Conservation (phyloP, 768 basidiomycete genomes). For the Termitomyces sp. region DNA sequence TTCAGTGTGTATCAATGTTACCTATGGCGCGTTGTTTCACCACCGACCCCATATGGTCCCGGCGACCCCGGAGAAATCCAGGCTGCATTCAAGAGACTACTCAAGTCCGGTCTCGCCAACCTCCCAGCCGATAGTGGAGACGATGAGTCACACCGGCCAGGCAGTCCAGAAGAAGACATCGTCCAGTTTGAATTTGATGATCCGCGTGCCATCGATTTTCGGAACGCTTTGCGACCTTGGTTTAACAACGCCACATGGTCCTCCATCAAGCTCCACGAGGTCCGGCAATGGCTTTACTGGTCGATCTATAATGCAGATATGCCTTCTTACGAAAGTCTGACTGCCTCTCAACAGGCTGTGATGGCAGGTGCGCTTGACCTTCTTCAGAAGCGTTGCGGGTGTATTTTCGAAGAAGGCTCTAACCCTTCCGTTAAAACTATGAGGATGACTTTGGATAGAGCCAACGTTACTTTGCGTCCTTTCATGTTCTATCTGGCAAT, state of each 20-base stretch:
- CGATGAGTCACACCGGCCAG: conserved; percentile 51
- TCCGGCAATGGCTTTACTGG: conserved; percentile 81
- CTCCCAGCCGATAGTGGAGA: conserved; percentile 49
- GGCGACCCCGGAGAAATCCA: conserved; percentile 53
- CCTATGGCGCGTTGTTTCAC: conserved; percentile 42
- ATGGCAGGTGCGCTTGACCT: conserved; percentile 57
- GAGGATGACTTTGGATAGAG: conserved; percentile 72
- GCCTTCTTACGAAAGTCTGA: conserved; percentile 42
- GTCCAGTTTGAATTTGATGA: conserved; percentile 55
- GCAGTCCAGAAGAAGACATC: conserved; percentile 57
- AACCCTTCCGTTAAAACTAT: conserved; percentile 48
- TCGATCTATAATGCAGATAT: conserved; percentile 67
- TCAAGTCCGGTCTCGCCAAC: conserved; percentile 58
- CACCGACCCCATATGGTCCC: conserved; percentile 36
- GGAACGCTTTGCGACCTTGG: conserved; percentile 67
- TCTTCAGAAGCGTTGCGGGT: conserved; percentile 70
- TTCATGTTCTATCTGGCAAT: conserved; percentile 55
- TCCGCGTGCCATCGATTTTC: conserved; percentile 68
- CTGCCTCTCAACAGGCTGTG: conserved; percentile 37
- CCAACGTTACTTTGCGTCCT: conserved; percentile 66
- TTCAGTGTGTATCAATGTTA: conserved; percentile 64
- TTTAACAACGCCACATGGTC: conserved; percentile 76
- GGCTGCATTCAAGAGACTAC: conserved; percentile 51
- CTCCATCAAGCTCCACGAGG: conserved; percentile 53
- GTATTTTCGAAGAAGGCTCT: conserved; percentile 53